These are phyloP conservation scores for Ceratopteris richardii DNA, from an alignment of 75 land plant species.

Conservation along the genomic window DNA sequence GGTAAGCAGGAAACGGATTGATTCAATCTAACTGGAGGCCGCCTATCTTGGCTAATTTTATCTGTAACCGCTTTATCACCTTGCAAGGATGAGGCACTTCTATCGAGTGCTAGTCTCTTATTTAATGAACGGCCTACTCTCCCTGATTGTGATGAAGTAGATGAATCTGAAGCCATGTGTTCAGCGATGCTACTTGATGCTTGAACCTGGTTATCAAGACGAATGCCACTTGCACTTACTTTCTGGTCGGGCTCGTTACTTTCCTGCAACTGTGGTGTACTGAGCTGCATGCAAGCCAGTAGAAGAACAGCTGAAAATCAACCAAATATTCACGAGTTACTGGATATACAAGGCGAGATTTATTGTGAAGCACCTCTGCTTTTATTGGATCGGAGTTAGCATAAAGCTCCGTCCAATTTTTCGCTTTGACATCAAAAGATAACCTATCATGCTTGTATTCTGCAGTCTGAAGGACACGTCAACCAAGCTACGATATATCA, in stretches of 20 bases:
- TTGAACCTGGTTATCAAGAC: no score
- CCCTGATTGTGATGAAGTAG: no score
- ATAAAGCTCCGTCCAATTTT: conserved; percentile 61
- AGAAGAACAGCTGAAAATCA: background rate
- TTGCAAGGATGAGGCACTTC: background rate
- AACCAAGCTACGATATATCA: background rate
- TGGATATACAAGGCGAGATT: background rate
- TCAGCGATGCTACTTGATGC: no score
- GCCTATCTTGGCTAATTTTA: no score
- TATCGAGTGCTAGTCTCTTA: background rate
- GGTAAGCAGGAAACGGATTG: no score
- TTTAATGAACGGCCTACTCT: background rate
- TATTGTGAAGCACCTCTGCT: background rate
- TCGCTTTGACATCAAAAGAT: conserved; percentile 66
- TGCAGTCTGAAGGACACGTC: conserved; percentile 42
- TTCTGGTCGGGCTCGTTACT: no score
- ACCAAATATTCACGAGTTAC: background rate
- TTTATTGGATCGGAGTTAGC: conserved; percentile 30
- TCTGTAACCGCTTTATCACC: no score
- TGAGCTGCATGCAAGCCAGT: background rate
- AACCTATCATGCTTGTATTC: conserved; percentile 84
- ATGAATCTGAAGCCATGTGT: no score
- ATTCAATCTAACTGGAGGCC: no score
- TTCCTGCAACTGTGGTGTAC: no score
- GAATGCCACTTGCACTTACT: no score